Conservation (phyloP, 768 basidiomycete species). For the Clitopilus hobsonii region DNA sequence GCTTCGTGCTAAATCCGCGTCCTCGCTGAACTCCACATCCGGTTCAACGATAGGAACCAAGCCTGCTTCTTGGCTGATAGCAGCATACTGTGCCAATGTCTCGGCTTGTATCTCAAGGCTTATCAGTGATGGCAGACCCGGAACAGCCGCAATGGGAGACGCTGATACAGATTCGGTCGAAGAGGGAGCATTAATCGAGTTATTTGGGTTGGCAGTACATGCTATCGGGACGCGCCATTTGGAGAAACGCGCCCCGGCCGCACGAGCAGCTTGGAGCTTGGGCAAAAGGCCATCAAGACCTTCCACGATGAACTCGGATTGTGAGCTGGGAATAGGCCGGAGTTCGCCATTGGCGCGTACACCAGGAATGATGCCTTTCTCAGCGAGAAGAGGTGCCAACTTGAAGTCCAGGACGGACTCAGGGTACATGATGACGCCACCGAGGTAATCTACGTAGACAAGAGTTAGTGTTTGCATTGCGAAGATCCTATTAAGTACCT, state of each 20-base stretch:
- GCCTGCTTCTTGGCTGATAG: constrained; percentile 46
- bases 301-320: constrained; percentile 42
- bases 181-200: neutral
- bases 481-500: constrained; percentile 4
- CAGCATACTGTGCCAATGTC: constrained; percentile 42
- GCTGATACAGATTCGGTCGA: neutral
- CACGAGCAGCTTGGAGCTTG: constrained; percentile 35
- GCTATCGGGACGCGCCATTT: constrained; percentile 49
- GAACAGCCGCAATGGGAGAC: constrained; percentile 13
- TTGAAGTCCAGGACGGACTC: constrained; percentile 47
- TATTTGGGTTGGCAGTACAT: constrained; percentile 22
- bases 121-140: constrained; percentile 33
- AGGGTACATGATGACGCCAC: constrained; percentile 46
- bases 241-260: constrained; percentile 43
- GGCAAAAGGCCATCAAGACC: constrained; percentile 43
- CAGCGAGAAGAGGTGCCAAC: constrained; percentile 36
- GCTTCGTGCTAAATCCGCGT: constrained; percentile 40
- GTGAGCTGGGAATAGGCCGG: constrained; percentile 37
- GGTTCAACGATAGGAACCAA: constrained; percentile 51
- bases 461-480: neutral
- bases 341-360: constrained; percentile 48
- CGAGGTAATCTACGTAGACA: constrained; percentile 34
- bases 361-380: constrained; percentile 43
- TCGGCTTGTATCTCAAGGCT: constrained; percentile 42
- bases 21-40: constrained; percentile 45